Conservation (phyloP, 192 early-diverging fungal species). For the Backusella morwellensis region DNA sequence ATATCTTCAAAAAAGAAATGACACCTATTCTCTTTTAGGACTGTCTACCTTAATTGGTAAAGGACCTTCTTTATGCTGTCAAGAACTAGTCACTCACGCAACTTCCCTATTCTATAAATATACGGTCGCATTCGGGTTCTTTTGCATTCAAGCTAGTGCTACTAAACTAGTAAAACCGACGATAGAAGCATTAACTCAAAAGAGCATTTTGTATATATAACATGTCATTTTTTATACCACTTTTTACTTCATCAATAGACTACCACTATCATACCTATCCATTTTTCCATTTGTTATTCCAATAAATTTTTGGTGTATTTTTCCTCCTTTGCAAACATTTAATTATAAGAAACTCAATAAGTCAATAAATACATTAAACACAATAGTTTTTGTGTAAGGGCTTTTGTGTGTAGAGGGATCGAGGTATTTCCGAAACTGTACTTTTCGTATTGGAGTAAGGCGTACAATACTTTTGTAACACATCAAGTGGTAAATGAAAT, state of each 20-base stretch:
- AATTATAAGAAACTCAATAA: background rate
- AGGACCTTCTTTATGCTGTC: background rate
- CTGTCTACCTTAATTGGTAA: conserved; percentile 47
- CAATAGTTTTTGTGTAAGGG: background rate
- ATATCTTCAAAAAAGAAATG: conserved; percentile 43
- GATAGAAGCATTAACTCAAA: background rate
- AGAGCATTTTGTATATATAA: background rate
- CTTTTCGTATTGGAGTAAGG: background rate
- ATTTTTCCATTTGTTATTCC: background rate
- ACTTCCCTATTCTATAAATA: background rate
- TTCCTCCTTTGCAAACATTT: background rate
- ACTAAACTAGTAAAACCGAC: background rate
- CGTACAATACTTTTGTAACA: background rate
- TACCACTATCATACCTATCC: background rate
- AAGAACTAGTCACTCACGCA: background rate
- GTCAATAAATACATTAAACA: background rate
- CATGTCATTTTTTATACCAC: background rate
- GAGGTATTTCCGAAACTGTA: conserved; percentile 9
- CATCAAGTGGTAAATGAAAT: background rate
- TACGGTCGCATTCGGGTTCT: background rate
- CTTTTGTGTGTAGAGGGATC: background rate
- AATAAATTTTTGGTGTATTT: background rate
- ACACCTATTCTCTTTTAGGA: conserved; percentile 53
- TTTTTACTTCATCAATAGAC: background rate
- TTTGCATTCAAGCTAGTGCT: background rate